phyloP scores from a whole-genome alignment of 2,329 filamentous ascomycete genomes.

The Colletotrichum acutatum region DNA sequence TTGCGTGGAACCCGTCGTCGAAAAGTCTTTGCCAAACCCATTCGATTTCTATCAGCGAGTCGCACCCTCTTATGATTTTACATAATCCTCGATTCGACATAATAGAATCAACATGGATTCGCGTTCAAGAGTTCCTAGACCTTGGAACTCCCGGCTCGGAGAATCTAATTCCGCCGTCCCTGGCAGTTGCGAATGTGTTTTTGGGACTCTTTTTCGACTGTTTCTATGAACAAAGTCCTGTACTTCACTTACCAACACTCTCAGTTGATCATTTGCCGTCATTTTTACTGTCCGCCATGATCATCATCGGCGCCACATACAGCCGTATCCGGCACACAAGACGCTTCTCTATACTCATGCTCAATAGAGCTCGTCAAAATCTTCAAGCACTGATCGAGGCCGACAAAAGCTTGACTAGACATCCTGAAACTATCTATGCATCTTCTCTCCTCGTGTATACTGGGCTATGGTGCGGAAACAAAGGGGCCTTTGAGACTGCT shows the following conservation, averaged over 20 bases:
- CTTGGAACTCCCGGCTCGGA: background rate
- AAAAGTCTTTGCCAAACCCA: background rate
- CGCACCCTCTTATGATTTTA: background rate
- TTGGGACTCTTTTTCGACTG: constrained; percentile 12
- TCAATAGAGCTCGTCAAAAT: constrained; percentile 1
- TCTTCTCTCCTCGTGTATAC: constrained; percentile 10
- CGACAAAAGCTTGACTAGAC: background rate
- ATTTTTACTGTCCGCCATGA: constrained; percentile 6
- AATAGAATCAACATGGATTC: background rate
- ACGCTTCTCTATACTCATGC: constrained; percentile 7
- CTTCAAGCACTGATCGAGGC: background rate
- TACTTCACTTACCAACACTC: constrained; percentile 13
- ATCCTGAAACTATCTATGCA: constrained; percentile 1
- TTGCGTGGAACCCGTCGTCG: constrained; percentile 16
- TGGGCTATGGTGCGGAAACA: constrained; percentile 27
- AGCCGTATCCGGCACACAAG: constrained; percentile 5
- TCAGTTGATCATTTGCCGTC: background rate
- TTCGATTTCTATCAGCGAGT: background rate
- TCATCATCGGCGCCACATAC: constrained; percentile 13
- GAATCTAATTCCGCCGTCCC: background rate
- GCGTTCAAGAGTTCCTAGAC: background rate
- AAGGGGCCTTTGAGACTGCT: constrained; percentile 18
- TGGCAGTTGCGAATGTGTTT: constrained; percentile 4
- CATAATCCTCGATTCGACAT: constrained; percentile 10
- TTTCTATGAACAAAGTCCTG: constrained; percentile 11